These are phyloP conservation scores for Aspergillus novoparasiticus DNA, from an alignment of 2,329 filamentous ascomycete genomes.

Conservation along the genomic window DNA sequence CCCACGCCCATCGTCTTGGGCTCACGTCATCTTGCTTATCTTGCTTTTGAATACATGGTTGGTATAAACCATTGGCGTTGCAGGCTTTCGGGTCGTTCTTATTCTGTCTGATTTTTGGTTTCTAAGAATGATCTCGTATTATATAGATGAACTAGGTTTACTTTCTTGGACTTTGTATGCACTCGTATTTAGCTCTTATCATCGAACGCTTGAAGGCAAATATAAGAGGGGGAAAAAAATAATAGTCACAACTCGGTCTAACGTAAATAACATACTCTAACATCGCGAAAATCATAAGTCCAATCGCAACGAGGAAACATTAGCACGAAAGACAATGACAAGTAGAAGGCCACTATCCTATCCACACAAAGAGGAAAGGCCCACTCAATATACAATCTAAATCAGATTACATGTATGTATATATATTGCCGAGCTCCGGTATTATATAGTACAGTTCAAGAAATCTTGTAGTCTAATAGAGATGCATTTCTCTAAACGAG, in stretches of 20 bases:
- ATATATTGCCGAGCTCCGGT: not conserved
- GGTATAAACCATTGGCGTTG: not conserved
- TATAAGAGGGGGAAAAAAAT: too few species aligned
- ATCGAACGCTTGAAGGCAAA: not conserved
- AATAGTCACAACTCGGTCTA: not conserved
- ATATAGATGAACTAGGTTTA: not conserved
- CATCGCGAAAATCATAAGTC: not conserved
- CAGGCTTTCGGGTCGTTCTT: not conserved
- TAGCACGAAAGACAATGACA: not conserved
- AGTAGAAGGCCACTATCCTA: not conserved
- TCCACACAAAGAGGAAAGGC: too few species aligned
- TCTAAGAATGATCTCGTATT: not conserved
- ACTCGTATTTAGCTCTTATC: not conserved
- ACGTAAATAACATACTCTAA: not conserved
- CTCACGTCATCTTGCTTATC: not conserved
- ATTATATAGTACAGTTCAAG: slow-evolving; percentile 2
- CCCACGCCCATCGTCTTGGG: not conserved
- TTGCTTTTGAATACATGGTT: not conserved
- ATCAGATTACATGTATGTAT: not conserved
- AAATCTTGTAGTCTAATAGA: not conserved
- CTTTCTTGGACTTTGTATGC: not conserved
- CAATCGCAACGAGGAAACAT: not conserved
- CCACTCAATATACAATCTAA: too few species aligned
- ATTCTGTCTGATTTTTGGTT: not conserved
- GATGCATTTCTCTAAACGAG: slow-evolving; percentile 45